Evolutionary conservation across 139 green algal species (phyloP), one percentile per base, ranked within the genome.

Genomic region (Coelastrella sp.): DNA sequence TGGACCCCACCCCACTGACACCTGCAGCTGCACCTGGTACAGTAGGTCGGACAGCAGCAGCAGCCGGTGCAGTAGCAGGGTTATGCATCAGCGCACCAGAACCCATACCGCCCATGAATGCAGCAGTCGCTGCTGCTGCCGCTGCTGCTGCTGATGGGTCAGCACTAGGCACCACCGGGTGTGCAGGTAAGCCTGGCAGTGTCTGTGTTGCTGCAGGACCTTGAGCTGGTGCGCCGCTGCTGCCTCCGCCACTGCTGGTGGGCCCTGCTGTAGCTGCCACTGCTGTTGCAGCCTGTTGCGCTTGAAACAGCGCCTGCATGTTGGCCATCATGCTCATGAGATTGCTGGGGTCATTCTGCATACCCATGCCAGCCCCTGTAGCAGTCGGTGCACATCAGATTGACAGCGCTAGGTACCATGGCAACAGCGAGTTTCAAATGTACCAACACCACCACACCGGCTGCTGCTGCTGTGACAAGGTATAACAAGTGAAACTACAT

Each of bases 211-310:
- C 75, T 59, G 53, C 75, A 71, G 75, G 9, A 37, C 40, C 40
- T 80, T 51, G 11, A 57, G 75, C 37, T 63, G 53, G 21, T 41
- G 32, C 75, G 5, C 75, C 75, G 8, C 35, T 71, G 75, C 75
- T 82, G 53, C 51, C 75, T 2, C 37, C 37, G 35, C 75, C 75
- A 25, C 75, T 82, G 35, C 17, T 82, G 35, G 53, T 38, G 7
- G 75, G 75, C 37, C 3, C 53, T 80, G 80, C 79, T 79, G 79
- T n/a, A n/a, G n/a, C n/a, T n/a, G n/a, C n/a, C n/a, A n/a, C 79
- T 79, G 64, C 60, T 43, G 75, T 66, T 72, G 75, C 66, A 59
- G 72, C 60, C 34, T 85, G 76, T 50, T 84, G 79, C 64, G 63
- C 37, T 40, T 85, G 77, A 30, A 66, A 51, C 62, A 85, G 13